phyloP scores from a whole-genome alignment of 768 basidiomycete genomes.

The Trametopsis cervina region DNA sequence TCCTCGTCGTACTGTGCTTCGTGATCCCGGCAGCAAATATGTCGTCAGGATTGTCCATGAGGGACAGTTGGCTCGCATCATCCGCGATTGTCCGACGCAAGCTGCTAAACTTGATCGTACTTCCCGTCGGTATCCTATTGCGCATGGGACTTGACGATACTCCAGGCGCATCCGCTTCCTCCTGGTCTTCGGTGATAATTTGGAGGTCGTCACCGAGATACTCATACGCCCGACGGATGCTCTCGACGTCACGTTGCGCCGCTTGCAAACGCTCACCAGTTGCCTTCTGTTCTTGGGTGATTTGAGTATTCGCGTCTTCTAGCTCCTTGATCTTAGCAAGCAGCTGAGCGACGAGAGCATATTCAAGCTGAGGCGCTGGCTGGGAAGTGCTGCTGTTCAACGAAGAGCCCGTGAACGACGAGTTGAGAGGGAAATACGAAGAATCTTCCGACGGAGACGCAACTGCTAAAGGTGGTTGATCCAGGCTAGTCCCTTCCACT shows the following conservation, averaged over 20 bases:
- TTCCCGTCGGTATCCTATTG: constrained; percentile 17
- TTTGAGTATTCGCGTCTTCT: constrained; percentile 63
- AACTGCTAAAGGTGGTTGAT: not conserved
- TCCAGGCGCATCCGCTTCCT: not conserved
- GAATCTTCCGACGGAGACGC: not conserved
- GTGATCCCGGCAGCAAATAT: constrained; percentile 19
- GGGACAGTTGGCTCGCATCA: constrained; percentile 18
- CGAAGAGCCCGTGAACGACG: constrained; percentile 9
- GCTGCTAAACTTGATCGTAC: constrained; percentile 44
- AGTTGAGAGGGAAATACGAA: constrained; percentile 12
- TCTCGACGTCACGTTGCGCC: constrained; percentile 66
- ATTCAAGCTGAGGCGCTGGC: constrained; percentile 21
- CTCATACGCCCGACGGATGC: constrained; percentile 65
- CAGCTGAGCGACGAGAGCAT: constrained; percentile 59
- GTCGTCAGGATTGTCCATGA: constrained; percentile 13
- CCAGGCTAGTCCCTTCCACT: not conserved
- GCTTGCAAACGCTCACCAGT: constrained; percentile 56
- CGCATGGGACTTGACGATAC: constrained; percentile 12
- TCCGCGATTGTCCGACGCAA: constrained; percentile 36
- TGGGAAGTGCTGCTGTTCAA: constrained; percentile 1
- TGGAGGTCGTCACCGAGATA: constrained; percentile 50
- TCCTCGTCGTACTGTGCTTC: constrained; percentile 22
- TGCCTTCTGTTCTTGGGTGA: constrained; percentile 55
- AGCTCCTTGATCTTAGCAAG: constrained; percentile 71
- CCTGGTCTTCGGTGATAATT: not conserved